Percentiles rank a stretch among this genome's conserved stretches.
Conservation (phyloP, 163 green algal genomes). For the Picocystis sp. region DNA sequence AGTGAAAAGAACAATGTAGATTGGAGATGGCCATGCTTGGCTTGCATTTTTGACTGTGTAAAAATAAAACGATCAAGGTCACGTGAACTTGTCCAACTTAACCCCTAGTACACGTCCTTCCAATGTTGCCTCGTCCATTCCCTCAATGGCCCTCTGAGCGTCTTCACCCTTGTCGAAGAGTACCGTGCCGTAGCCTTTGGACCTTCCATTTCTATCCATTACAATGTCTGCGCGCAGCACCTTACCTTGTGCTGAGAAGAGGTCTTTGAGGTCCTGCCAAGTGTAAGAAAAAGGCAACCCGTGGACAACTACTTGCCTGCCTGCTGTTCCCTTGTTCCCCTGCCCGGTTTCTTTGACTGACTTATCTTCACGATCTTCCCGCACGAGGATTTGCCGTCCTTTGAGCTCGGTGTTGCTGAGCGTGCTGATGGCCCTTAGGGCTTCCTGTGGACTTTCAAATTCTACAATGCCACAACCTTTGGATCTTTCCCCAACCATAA, state of each 20-base stretch:
- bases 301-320: slow-evolving; percentile 64
- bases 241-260: slow-evolving; percentile 44
- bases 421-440: slow-evolving; percentile 35
- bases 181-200: slow-evolving; percentile 69
- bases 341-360: slow-evolving; percentile 8
- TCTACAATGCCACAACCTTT: slow-evolving; percentile 62
- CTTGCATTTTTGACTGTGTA: too few relatives aligned
- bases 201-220: slow-evolving; percentile 51
- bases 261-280: slow-evolving; percentile 76
- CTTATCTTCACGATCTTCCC: slow-evolving; percentile 45
- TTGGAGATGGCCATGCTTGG: too few relatives aligned
- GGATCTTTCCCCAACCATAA: slow-evolving; percentile 20
- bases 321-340: background rate
- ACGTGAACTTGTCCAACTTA: slow-evolving; percentile 22
- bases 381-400: slow-evolving; percentile 40
- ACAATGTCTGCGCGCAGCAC: slow-evolving; percentile 72
- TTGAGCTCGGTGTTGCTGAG: slow-evolving; percentile 40
- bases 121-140: slow-evolving; percentile 65
- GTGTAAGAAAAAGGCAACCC: slow-evolving; percentile 74
- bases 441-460: slow-evolving; percentile 36
- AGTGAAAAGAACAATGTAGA: too few relatives aligned
- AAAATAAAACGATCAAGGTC: too few relatives aligned
- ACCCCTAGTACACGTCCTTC: slow-evolving; percentile 33
- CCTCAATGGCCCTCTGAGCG: slow-evolving; percentile 42
- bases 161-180: slow-evolving; percentile 29